phyloP scores from a whole-genome alignment of 116 monocot genomes.

The Cymodocea nodosa region DNA sequence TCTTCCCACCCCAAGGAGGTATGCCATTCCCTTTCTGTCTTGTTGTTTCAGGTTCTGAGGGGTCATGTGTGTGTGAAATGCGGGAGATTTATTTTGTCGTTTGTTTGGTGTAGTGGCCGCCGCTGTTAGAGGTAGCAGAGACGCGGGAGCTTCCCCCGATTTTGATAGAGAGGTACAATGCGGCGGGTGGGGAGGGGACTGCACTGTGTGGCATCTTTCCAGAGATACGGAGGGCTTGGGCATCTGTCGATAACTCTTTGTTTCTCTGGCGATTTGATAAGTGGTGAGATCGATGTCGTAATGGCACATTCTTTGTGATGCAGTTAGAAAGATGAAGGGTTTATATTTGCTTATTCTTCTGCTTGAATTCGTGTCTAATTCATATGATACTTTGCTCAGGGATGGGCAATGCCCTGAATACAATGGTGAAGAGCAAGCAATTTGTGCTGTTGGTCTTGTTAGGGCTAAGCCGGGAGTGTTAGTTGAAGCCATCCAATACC shows the following conservation, averaged over 20 bases:
- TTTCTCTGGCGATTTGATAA: constrained; percentile 98
- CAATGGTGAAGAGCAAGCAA: constrained; percentile 71
- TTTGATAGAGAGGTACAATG: constrained; percentile 78
- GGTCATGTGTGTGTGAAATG: not conserved
- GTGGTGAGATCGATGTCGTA: constrained; percentile 27
- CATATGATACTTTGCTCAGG: constrained; percentile 17
- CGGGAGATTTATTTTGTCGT: not conserved
- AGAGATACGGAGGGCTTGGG: constrained; percentile 88
- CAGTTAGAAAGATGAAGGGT: too few relatives aligned
- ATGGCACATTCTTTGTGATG: too few relatives aligned
- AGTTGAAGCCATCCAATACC: constrained; percentile 94
- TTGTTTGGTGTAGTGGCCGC: constrained; percentile 66
- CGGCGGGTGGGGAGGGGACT: constrained; percentile 91
- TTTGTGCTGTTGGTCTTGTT: constrained; percentile 86
- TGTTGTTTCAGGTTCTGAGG: not conserved
- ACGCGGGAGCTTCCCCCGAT: constrained; percentile 64
- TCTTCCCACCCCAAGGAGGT: constrained; percentile 88
- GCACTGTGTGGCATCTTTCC: constrained; percentile 92
- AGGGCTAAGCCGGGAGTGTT: constrained; percentile 82
- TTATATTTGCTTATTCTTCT: too few relatives aligned
- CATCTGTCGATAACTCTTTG: constrained; percentile 91
- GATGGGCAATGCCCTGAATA: constrained; percentile 90
- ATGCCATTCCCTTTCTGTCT: not conserved
- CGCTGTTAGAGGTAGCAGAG: constrained; percentile 67
- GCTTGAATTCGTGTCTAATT: too few relatives aligned